A percentile compares a stretch with the other conserved stretches of the same genome.
These are phyloP conservation scores for Laburnicola sp. DNA, from an alignment of 2,329 filamentous ascomycete species.

Conservation along the genomic window DNA sequence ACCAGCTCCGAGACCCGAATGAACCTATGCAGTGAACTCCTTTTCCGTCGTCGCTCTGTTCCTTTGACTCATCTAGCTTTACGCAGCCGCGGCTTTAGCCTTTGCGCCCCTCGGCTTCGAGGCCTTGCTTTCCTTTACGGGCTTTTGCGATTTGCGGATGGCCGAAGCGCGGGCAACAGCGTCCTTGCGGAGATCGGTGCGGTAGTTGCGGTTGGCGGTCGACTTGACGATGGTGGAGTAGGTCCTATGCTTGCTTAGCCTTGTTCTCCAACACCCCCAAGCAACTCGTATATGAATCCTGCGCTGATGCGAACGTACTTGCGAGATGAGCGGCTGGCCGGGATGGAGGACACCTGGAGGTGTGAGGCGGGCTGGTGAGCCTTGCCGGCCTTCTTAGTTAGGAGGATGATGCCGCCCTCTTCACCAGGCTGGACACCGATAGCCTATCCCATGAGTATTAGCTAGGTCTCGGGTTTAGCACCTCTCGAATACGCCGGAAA, in stretches of 20 bases:
- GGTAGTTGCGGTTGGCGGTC: constrained; percentile 84
- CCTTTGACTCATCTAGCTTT: constrained; percentile 26
- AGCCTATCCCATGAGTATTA: constrained; percentile 58
- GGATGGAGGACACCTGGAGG: constrained; percentile 68
- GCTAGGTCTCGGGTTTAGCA: too few relatives aligned
- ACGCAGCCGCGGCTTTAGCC: constrained; percentile 67
- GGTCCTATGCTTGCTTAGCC: constrained; percentile 57
- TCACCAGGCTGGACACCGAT: constrained; percentile 75
- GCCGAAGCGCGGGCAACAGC: constrained; percentile 87
- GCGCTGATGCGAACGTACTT: constrained; percentile 63
- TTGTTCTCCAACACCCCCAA: neutral
- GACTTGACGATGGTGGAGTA: constrained; percentile 85
- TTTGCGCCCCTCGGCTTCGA: constrained; percentile 77
- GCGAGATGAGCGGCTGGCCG: constrained; percentile 72
- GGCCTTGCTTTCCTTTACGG: constrained; percentile 74
- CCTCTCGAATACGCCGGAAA: too few relatives aligned
- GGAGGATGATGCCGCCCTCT: constrained; percentile 78
- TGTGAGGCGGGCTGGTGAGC: constrained; percentile 72
- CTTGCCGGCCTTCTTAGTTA: constrained; percentile 79
- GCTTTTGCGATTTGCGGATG: constrained; percentile 76
- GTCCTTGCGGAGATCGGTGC: constrained; percentile 54
- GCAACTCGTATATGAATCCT: neutral
- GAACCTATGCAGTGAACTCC: constrained; percentile 16
- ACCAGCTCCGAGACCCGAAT: constrained; percentile 10
- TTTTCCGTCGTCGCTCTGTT: constrained; percentile 1